Percentiles rank a stretch among this genome's conserved stretches.
phyloP scores from a whole-genome alignment of 768 basidiomycete genomes.

The Mycena indigotica region DNA sequence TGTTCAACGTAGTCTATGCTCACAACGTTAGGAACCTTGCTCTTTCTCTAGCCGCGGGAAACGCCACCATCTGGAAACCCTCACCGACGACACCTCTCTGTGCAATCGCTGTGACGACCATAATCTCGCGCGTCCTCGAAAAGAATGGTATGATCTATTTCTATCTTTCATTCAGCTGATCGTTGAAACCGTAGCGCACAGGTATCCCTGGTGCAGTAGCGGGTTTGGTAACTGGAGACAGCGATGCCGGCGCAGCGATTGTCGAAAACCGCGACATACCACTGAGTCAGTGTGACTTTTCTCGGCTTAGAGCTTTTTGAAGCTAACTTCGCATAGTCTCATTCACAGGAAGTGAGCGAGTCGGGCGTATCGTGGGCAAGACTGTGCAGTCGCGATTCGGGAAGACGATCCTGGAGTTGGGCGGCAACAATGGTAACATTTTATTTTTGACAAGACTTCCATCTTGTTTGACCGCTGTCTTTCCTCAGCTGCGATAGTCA shows the following conservation, averaged over 20 bases:
- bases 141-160: constrained; percentile 49
- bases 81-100: constrained; percentile 87
- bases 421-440: constrained; percentile 87
- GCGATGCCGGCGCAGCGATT: constrained; percentile 76
- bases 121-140: constrained; percentile 80
- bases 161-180: background rate
- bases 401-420: constrained; percentile 86
- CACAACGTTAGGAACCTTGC: constrained; percentile 74
- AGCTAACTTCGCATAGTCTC: constrained; percentile 58
- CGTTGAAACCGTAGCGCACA: constrained; percentile 7
- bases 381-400: constrained; percentile 87
- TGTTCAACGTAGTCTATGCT: background rate
- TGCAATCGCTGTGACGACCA: constrained; percentile 88
- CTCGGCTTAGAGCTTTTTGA: background rate
- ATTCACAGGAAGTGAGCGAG: constrained; percentile 91
- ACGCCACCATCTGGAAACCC: constrained; percentile 95
- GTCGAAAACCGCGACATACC: constrained; percentile 76
- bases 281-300: constrained; percentile 55
- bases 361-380: constrained; percentile 87
- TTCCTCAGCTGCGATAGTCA: constrained; percentile 78
- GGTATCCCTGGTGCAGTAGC: constrained; percentile 80
- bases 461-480: constrained; percentile 22
- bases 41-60: constrained; percentile 85
- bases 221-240: constrained; percentile 80
- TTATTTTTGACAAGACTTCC: constrained; percentile 20